Evolutionary conservation across 257 asterid genomes (phyloP).

Genomic region (Ilex aquifolium): DNA sequence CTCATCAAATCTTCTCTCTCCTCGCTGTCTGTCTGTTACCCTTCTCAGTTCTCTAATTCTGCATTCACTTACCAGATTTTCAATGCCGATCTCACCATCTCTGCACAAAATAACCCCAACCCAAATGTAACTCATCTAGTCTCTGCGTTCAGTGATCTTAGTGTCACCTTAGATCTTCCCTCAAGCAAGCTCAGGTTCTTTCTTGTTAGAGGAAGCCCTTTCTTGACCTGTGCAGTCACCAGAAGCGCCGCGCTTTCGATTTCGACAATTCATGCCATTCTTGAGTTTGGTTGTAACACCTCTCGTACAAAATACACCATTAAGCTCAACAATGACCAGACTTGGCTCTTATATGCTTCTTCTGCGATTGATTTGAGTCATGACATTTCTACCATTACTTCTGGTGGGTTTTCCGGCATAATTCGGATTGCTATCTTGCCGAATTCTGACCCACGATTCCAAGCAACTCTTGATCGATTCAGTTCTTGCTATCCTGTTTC

Average conservation of each 20-base stretch:
- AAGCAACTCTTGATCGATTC: slow-evolving; percentile 54
- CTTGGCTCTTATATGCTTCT: slow-evolving; percentile 77
- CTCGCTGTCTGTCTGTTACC: slow-evolving; percentile 58
- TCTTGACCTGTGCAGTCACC: slow-evolving; percentile 53
- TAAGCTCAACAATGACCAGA: slow-evolving; percentile 73
- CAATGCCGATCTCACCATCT: slow-evolving; percentile 51
- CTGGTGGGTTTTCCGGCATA: slow-evolving; percentile 55
- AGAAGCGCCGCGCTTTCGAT: slow-evolving; percentile 37
- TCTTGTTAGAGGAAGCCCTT: slow-evolving; percentile 88
- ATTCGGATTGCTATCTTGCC: slow-evolving; percentile 78
- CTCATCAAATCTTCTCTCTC: slow-evolving; percentile 53
- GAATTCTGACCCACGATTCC: slow-evolving; percentile 29
- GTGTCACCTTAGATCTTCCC: slow-evolving; percentile 75
- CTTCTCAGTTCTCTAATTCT: slow-evolving; percentile 51
- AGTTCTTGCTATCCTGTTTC: slow-evolving; percentile 69
- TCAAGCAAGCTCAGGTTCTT: slow-evolving; percentile 58
- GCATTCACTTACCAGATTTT: slow-evolving; percentile 59
- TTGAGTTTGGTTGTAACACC: slow-evolving; percentile 40
- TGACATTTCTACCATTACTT: slow-evolving; percentile 39
- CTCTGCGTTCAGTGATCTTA: slow-evolving; percentile 64
- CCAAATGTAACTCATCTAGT: slow-evolving; percentile 45
- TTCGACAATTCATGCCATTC: slow-evolving; percentile 79
- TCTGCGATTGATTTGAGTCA: slow-evolving; percentile 49
- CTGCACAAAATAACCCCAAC: slow-evolving; percentile 38
- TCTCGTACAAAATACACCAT: slow-evolving; percentile 53